Evolutionary conservation across 2,329 filamentous ascomycete genomes (phyloP), one percentile per base, ranked within the genome.

Genomic region (Thelonectria discophora): DNA sequence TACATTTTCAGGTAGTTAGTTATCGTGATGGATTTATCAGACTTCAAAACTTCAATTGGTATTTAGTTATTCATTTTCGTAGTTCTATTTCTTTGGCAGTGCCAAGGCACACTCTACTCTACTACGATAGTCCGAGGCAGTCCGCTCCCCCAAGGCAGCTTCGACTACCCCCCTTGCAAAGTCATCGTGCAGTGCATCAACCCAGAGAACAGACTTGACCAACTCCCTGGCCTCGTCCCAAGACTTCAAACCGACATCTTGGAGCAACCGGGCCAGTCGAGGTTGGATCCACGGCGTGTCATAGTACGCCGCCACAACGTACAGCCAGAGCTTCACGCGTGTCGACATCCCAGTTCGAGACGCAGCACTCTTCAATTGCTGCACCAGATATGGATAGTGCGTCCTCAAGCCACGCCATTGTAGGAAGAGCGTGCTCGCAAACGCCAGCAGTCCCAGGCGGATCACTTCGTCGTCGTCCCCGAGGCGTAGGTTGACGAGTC

Each of bases 361-460:
- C 1, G 53, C 1, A 7, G 32, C 6, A 6, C 24, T 5, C 17
- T 21, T 34, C 2, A 58, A 18, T 13, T 17, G 21, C 5, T n/a
- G 30, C 1, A 9, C n/a, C 8, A 52, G 24, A 18, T 47, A 40
- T 10, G 34, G 15, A 15, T 52, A 52, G 15, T 47, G 48, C 4
- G n/a, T 53, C 7, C 13, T 18, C n/a, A 39, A 12, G 13, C 20
- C 40, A 2, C 48, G 40, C 49, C 48, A 52, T 21, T 53, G 48
- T 3, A 58, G 42, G 20, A 58, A 58, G 8, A 58, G 49, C 15
- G 20, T 58, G 11, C 55, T 53, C 0, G 48, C 30, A 53, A 47
- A 53, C 17, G 32, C 47, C 15, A 58, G 18, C 20, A 58, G 9
- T 2, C 40, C 40, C n/a, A 58, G 42, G n/a, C 48, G 32, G 6